phyloP scores from a whole-genome alignment of 768 basidiomycete genomes.

The Lepiota brunneoincarnata region DNA sequence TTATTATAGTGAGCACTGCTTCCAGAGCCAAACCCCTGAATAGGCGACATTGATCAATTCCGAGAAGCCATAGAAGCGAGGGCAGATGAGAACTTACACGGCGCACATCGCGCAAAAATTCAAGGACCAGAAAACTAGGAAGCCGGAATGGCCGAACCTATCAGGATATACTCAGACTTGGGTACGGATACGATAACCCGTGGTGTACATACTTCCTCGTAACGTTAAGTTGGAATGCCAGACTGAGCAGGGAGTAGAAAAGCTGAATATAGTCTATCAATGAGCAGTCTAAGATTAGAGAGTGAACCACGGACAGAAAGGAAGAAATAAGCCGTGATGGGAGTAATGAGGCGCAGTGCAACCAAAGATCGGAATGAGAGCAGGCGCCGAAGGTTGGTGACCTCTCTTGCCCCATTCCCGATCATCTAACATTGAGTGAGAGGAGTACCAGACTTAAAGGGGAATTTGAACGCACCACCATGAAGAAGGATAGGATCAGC shows the following conservation, averaged over 20 bases:
- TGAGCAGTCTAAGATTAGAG: neutral
- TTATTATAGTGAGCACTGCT: conserved; percentile 54
- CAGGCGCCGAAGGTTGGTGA: conserved; percentile 25
- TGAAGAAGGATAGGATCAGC: conserved; percentile 42
- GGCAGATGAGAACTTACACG: conserved; percentile 33
- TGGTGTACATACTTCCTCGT: conserved; percentile 35
- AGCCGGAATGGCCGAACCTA: conserved; percentile 49
- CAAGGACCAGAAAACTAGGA: conserved; percentile 68
- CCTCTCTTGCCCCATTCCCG: conserved; percentile 23
- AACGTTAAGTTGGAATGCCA: conserved; percentile 61
- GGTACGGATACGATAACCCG: neutral
- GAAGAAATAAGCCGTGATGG: conserved; percentile 32
- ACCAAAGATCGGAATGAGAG: conserved; percentile 30
- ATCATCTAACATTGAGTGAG: conserved; percentile 25
- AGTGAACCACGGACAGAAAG: conserved; percentile 27
- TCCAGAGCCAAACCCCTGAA: conserved; percentile 61
- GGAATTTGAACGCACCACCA: conserved; percentile 30
- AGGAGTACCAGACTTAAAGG: neutral
- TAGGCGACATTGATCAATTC: neutral
- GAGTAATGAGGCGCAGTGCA: conserved; percentile 25
- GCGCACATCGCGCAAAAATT: conserved; percentile 57
- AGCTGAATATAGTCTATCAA: conserved; percentile 30
- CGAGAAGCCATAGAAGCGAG: neutral
- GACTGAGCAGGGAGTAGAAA: conserved; percentile 55
- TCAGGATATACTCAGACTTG: neutral